Evolutionary conservation across 1,139 yeast genomes (phyloP).

Genomic region (Saccharomyces uvarum): DNA sequence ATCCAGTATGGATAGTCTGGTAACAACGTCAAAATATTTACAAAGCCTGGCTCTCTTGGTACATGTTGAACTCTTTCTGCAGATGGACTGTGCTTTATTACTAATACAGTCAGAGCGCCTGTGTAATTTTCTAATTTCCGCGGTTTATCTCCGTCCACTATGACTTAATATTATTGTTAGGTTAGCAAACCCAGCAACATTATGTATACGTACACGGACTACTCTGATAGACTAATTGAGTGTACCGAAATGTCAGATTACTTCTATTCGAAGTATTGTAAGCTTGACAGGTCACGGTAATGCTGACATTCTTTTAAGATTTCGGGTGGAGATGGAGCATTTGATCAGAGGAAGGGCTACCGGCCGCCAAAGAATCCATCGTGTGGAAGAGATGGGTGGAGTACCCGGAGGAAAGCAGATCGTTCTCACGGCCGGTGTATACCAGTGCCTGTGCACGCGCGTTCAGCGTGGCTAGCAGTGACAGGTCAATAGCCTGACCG

Average conservation of each 20-base stretch:
- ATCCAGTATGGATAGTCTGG: no score
- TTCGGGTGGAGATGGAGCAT: background rate
- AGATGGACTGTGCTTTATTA: background rate
- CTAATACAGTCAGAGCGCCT: background rate
- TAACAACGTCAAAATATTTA: no score
- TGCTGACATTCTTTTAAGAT: background rate
- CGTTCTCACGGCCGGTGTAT: no score
- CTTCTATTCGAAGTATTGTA: background rate
- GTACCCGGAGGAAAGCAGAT: no score
- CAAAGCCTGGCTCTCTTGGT: background rate
- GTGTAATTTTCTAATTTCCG: background rate
- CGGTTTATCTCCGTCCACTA: conserved; percentile 1
- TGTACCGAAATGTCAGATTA: background rate
- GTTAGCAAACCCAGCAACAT: background rate
- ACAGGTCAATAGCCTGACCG: no score
- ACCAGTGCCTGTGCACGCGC: no score
- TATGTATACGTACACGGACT: no score
- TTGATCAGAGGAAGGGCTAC: background rate
- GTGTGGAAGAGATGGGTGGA: no score
- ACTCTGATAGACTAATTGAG: background rate
- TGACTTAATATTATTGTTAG: no score
- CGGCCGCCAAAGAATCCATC: background rate
- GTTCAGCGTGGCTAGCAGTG: no score
- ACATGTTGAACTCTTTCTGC: background rate
- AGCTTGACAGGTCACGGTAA: background rate